These are phyloP conservation scores for Tranzscheliella williamsii DNA, from an alignment of 1,284 basidiomycete genomes.

Conservation along the genomic window DNA sequence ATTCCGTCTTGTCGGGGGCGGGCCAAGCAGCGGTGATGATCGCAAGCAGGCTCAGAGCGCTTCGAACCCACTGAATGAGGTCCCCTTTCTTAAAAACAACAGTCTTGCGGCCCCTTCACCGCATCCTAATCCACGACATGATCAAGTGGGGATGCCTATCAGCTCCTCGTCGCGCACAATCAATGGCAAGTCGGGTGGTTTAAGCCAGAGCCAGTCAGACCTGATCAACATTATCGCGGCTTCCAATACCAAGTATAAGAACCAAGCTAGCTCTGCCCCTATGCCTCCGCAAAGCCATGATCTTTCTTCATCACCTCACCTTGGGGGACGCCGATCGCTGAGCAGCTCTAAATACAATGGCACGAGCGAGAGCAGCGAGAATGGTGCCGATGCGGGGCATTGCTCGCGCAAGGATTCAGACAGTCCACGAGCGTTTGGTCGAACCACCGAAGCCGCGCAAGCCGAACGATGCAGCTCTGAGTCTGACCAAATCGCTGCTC, in stretches of 20 bases:
- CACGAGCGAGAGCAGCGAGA: slow-evolving; percentile 6
- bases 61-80: not conserved
- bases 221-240: slow-evolving; percentile 19
- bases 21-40: slow-evolving; percentile 1
- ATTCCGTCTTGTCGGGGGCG: slow-evolving; percentile 29
- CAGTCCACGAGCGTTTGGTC: not conserved
- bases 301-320: slow-evolving; percentile 8
- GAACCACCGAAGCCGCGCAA: not conserved
- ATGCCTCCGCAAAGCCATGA: slow-evolving; percentile 12
- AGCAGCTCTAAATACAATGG: slow-evolving; percentile 12
- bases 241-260: slow-evolving; percentile 15
- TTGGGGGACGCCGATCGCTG: slow-evolving; percentile 19
- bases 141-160: slow-evolving; percentile 1
- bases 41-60: not conserved
- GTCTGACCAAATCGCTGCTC: not conserved
- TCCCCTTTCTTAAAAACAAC: not conserved
- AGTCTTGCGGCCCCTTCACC: not conserved
- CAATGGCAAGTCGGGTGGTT: not conserved
- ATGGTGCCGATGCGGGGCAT: not conserved
- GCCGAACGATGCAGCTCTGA: not conserved
- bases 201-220: slow-evolving; percentile 8
- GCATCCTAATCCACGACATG: not conserved
- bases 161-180: slow-evolving; percentile 13
- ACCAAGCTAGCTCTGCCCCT: slow-evolving; percentile 23
- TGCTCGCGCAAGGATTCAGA: slow-evolving; percentile 1